phyloP scores from a whole-genome alignment of 768 basidiomycete genomes.

The Naganishia friedmannii region DNA sequence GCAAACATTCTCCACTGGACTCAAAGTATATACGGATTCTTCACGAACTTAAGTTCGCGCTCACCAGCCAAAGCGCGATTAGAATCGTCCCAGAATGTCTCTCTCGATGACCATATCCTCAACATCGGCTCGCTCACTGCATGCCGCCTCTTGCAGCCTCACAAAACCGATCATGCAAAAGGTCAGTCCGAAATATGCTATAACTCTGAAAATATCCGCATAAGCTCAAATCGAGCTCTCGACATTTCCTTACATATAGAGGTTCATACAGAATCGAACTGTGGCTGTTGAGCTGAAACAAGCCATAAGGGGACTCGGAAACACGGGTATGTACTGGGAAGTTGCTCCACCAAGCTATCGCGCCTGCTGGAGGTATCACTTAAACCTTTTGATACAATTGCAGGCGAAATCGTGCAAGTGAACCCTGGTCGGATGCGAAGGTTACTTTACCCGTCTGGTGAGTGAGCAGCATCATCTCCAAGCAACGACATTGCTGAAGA shows the following conservation, averaged over 20 bases:
- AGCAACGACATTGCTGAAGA: not conserved
- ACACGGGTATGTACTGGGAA: not conserved
- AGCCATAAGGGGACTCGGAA: constrained; percentile 13
- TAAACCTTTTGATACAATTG: not conserved
- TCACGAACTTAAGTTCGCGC: not conserved
- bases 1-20: no score
- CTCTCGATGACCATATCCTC: not conserved
- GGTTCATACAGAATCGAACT: constrained; percentile 17
- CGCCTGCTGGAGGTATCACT: not conserved
- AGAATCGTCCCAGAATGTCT: not conserved
- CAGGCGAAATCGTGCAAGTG: constrained; percentile 28
- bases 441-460: constrained; percentile 26
- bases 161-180: not conserved
- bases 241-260: not conserved
- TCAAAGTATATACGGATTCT: no score
- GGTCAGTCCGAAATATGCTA: not conserved
- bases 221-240: not conserved
- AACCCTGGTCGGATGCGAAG: constrained; percentile 29
- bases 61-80: constrained; percentile 1
- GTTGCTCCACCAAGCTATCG: no score
- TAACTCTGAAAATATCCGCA: not conserved
- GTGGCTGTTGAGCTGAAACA: constrained; percentile 17
- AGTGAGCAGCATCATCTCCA: not conserved
- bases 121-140: not conserved
- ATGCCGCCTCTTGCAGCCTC: not conserved